Evolutionary conservation across 768 basidiomycete species (phyloP), one percentile per base, ranked within the genome.

Genomic region (Nidularia pulvinata): DNA sequence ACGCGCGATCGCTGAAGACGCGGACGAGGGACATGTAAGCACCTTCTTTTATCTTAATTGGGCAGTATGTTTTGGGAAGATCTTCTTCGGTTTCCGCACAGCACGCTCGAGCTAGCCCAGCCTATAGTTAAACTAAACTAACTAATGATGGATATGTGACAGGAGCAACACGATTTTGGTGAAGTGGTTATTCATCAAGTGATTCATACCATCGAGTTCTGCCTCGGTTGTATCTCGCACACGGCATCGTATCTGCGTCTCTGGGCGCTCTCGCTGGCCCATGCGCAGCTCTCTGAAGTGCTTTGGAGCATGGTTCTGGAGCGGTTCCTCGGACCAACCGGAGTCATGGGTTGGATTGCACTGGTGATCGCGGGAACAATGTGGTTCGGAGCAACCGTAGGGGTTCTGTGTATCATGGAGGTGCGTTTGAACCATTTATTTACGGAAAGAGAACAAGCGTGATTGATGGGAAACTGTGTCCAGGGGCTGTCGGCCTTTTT

Each of bases 171-270:
- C 67, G 94, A 97, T 64, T 93, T 98, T 70, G 78, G 94, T 65
- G 97, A 99, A 70, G 84, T 97, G 54, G 84, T 97, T 22, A 91
- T 98, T 55, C 96, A 99, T 72, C 97, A 99, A 70, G 79, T 97
- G 57, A 99, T 99, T 64, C 97, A 98, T 72, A 96, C 95, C 25
- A 98, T 99, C 71, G 97, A 99, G 74, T 99, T 98, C 73, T 99
- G 97, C 67, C 85, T 99, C 34, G 97, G 96, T 6, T 98, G 96
- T 70, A 98, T 98, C 64, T 98, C 96, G 58, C 96, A 98, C 70
- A 98, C 96, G 1, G 93, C 93, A 10, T 93, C 91, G 13, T 93
- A 92, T 70, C 83, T 94, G 47, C 90, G 96, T 66, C 79, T 99
- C 37, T 98, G 96, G 96, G 97, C 97, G 16, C 82, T 99, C 6